Evolutionary conservation across 495 filamentous ascomycete genomes (phyloP).

Genomic region (Talaromyces trachyspermus): DNA sequence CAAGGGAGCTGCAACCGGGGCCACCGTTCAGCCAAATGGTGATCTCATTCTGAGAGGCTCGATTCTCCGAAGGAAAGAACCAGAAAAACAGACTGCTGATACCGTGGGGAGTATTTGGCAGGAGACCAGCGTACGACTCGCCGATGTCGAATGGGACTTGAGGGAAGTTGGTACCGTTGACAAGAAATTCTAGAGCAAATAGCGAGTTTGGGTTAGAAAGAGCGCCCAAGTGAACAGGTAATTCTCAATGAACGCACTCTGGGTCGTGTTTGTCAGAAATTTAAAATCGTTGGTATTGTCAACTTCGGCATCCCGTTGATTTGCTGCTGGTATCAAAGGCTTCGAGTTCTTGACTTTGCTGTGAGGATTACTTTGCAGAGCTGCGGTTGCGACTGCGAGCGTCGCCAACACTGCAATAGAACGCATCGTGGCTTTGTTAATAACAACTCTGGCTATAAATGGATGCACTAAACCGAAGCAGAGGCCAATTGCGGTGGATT

Average conservation of each 20-base stretch:
- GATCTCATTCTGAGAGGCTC: slow-evolving; percentile 49
- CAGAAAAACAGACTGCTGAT: slow-evolving; percentile 63
- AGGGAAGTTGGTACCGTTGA: slow-evolving; percentile 60
- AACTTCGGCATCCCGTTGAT: neutral
- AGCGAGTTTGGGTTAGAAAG: neutral
- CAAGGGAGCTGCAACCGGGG: slow-evolving; percentile 59
- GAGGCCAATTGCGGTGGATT: neutral
- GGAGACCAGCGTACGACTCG: slow-evolving; percentile 67
- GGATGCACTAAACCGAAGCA: neutral
- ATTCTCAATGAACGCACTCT: slow-evolving; percentile 4
- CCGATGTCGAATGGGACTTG: slow-evolving; percentile 71
- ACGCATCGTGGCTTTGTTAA: neutral
- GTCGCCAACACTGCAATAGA: neutral
- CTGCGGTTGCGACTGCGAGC: neutral
- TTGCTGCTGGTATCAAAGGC: neutral
- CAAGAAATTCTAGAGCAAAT: slow-evolving; percentile 43
- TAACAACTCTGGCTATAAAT: no score
- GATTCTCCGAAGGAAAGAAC: slow-evolving; percentile 62
- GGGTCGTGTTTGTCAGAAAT: slow-evolving; percentile 1
- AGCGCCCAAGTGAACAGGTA: neutral
- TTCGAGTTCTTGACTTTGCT: slow-evolving; percentile 1
- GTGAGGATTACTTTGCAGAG: slow-evolving; percentile 8
- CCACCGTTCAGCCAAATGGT: slow-evolving; percentile 70
- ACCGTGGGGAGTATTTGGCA: slow-evolving; percentile 54
- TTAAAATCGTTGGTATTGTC: neutral